These are phyloP conservation scores for Tolypocladium amazonense DNA, from an alignment of 2,329 filamentous ascomycete species.

Conservation along the genomic window DNA sequence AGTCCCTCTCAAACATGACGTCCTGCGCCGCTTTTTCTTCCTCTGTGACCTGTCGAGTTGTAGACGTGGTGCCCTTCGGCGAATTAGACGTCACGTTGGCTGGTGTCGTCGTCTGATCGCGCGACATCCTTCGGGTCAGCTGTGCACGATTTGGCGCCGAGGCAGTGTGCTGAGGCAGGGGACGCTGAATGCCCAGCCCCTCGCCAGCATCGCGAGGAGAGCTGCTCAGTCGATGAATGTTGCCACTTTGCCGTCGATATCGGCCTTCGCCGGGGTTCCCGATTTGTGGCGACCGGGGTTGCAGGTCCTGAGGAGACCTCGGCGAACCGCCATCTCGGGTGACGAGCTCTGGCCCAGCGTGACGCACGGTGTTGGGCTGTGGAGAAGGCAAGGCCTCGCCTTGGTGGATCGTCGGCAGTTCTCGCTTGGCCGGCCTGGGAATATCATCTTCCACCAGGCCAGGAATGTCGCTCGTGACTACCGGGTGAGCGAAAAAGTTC, in stretches of 20 bases:
- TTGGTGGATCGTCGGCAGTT: conserved; percentile 22
- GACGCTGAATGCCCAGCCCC: conserved; percentile 42
- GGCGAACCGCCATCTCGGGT: conserved; percentile 21
- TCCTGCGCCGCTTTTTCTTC: conserved; percentile 72
- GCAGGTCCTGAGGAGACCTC: conserved; percentile 30
- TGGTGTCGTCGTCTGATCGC: conserved; percentile 12
- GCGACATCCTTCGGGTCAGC: conserved; percentile 10
- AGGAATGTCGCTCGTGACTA: conserved; percentile 67
- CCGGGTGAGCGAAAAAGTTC: conserved; percentile 67
- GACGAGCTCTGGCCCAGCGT: conserved; percentile 23
- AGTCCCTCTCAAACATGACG: conserved; percentile 83
- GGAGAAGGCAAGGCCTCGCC: conserved; percentile 17
- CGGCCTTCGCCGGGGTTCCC: conserved; percentile 29
- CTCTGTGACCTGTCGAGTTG: conserved; percentile 34
- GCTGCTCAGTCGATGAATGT: conserved; percentile 22
- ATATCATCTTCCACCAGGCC: conserved; percentile 71
- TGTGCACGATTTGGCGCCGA: conserved; percentile 36
- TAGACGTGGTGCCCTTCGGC: conserved; percentile 16
- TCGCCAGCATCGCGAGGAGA: conserved; percentile 36
- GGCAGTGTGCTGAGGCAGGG: conserved; percentile 32
- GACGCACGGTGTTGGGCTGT: conserved; percentile 17
- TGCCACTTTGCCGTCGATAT: conserved; percentile 16
- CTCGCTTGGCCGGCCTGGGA: conserved; percentile 28
- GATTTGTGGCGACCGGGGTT: conserved; percentile 30
- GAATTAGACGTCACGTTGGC: conserved; percentile 19